Percentiles rank a stretch among this genome's conserved stretches.
Conservation (phyloP, 495 filamentous ascomycete genomes). For the Penicillium diatomitis region DNA sequence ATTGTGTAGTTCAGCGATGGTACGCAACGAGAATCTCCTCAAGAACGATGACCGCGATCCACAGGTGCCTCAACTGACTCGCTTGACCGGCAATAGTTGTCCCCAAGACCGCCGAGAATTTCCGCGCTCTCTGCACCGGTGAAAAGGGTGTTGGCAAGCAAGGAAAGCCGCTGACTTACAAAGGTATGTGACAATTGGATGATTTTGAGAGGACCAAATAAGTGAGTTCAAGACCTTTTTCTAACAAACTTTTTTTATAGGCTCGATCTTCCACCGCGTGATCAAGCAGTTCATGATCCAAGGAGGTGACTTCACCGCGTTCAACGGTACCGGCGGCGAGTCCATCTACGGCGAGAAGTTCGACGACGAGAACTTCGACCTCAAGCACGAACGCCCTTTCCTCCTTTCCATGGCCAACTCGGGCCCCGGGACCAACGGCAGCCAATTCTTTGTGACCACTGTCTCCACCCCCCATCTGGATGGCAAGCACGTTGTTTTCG, state of each 20-base stretch:
- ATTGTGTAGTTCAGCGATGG: slow-evolving; percentile 61
- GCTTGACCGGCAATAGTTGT: slow-evolving; percentile 45
- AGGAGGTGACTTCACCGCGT: slow-evolving; percentile 94
- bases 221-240: neutral
- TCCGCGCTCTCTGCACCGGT: slow-evolving; percentile 86
- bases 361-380: slow-evolving; percentile 89
- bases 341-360: slow-evolving; percentile 98
- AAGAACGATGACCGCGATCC: neutral
- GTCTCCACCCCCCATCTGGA: slow-evolving; percentile 89
- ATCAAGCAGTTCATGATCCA: slow-evolving; percentile 99
- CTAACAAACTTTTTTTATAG: slow-evolving; percentile 15
- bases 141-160: slow-evolving; percentile 81
- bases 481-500: slow-evolving; percentile 73
- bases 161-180: slow-evolving; percentile 73
- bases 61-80: slow-evolving; percentile 11
- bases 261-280: slow-evolving; percentile 87
- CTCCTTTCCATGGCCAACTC: slow-evolving; percentile 97
- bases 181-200: slow-evolving; percentile 27
- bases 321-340: slow-evolving; percentile 94
- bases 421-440: slow-evolving; percentile 87
- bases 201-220: too few relatives aligned
- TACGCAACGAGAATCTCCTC: slow-evolving; percentile 20
- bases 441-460: slow-evolving; percentile 97
- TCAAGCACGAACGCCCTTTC: slow-evolving; percentile 92
- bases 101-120: slow-evolving; percentile 90